phyloP scores from a whole-genome alignment of 257 asterid species.

The Pogostemon cablin region DNA sequence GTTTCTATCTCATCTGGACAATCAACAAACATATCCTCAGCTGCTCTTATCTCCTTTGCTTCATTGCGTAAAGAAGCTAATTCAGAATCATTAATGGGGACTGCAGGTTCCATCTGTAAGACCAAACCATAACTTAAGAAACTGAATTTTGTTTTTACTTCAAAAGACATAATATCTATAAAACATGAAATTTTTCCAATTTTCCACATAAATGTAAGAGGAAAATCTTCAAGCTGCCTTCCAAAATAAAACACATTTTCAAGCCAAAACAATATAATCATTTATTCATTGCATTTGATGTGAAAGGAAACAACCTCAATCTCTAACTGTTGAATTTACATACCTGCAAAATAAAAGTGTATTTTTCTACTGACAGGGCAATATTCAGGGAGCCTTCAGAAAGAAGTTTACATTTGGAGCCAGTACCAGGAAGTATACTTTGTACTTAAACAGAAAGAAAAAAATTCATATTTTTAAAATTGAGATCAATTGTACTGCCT shows the following conservation, averaged over 20 bases:
- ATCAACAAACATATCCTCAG: slow-evolving; percentile 91
- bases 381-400: neutral
- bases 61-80: slow-evolving; percentile 40
- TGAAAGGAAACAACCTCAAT: slow-evolving; percentile 2
- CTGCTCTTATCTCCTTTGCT: slow-evolving; percentile 42
- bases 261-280: slow-evolving; percentile 24
- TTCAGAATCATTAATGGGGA: slow-evolving; percentile 30
- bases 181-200: neutral
- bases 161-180: slow-evolving; percentile 9
- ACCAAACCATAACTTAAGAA: slow-evolving; percentile 30
- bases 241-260: slow-evolving; percentile 10
- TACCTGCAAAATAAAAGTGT: neutral
- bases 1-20: slow-evolving; percentile 90
- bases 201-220: neutral
- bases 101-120: slow-evolving; percentile 45
- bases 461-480: neutral
- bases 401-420: slow-evolving; percentile 1
- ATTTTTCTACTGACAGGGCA: neutral
- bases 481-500: neutral
- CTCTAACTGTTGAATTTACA: neutral
- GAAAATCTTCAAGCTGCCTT: neutral
- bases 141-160: slow-evolving; percentile 25
- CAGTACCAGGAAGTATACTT: neutral
- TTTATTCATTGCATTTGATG: neutral
- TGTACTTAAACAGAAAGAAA: neutral